A percentile compares a stretch with the other conserved stretches of the same genome.
phyloP scores from a whole-genome alignment of 306 rosid species.

The Purshia tridentata region DNA sequence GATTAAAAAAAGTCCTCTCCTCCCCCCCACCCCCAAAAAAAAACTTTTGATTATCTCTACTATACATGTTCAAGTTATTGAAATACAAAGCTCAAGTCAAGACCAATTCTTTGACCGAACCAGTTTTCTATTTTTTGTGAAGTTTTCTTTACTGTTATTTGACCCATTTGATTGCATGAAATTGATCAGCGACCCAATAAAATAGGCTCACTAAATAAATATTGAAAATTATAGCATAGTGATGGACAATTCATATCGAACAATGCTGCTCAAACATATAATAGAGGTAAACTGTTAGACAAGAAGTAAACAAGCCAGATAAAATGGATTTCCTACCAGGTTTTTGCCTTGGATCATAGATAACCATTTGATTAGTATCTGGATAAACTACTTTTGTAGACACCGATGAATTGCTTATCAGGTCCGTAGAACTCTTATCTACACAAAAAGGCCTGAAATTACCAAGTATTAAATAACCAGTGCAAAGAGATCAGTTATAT shows the following conservation, averaged over 20 bases:
- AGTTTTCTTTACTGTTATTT: not conserved
- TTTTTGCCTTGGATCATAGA: slow-evolving; percentile 83
- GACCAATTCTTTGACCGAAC: not conserved
- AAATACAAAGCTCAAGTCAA: not conserved
- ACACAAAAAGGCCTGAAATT: slow-evolving; percentile 25
- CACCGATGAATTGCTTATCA: slow-evolving; percentile 39
- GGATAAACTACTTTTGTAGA: slow-evolving; percentile 69
- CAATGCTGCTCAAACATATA: not conserved
- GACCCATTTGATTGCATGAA: not conserved
- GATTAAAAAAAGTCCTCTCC: not conserved
- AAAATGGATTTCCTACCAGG: slow-evolving; percentile 46
- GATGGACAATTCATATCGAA: not conserved
- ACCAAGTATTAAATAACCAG: slow-evolving; percentile 19
- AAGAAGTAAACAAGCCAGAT: not conserved
- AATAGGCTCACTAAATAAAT: not conserved
- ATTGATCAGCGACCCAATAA: not conserved
- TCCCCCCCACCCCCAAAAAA: too few relatives aligned
- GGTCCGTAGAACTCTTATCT: slow-evolving; percentile 52
- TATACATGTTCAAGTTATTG: not conserved
- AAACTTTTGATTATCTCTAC: slow-evolving; percentile 1
- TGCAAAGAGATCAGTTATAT: slow-evolving; percentile 19
- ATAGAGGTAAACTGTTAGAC: not conserved
- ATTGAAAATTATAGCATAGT: not conserved
- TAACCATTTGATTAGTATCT: slow-evolving; percentile 76
- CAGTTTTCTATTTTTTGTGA: not conserved